A percentile compares a stretch with the other conserved stretches of the same genome.
Conservation (phyloP, 2,329 filamentous ascomycete genomes). For the Blastomyces percursus region DNA sequence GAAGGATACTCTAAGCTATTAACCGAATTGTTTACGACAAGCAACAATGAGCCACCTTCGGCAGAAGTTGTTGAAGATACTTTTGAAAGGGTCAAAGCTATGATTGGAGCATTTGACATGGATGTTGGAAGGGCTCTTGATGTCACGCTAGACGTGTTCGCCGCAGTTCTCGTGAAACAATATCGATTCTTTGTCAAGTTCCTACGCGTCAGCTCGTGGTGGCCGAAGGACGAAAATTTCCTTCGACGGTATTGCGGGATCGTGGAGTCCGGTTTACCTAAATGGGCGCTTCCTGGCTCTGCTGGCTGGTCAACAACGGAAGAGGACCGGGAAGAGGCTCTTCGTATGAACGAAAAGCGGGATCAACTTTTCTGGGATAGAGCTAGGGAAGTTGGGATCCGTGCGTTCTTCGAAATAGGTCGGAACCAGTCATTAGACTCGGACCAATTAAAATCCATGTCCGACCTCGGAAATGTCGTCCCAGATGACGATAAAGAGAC, state of each 20-base stretch:
- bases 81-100: constrained; percentile 82
- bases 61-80: constrained; percentile 69
- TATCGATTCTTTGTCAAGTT: constrained; percentile 92
- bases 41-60: constrained; percentile 60
- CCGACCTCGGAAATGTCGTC: constrained; percentile 26
- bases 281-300: constrained; percentile 70
- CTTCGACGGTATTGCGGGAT: constrained; percentile 22
- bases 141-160: constrained; percentile 89
- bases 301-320: constrained; percentile 53
- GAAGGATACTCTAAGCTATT: constrained; percentile 96
- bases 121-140: constrained; percentile 92
- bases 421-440: constrained; percentile 54
- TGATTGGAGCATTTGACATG: constrained; percentile 94
- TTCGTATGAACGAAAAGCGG: constrained; percentile 48
- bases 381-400: constrained; percentile 62
- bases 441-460: constrained; percentile 41
- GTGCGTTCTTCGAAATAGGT: constrained; percentile 83
- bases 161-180: constrained; percentile 83
- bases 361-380: constrained; percentile 72
- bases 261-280: constrained; percentile 56
- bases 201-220: constrained; percentile 87
- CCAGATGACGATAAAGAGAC: constrained; percentile 46
- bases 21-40: constrained; percentile 88
- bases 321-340: constrained; percentile 53
- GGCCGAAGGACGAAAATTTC: constrained; percentile 59